Conservation (phyloP, 495 filamentous ascomycete genomes). For the Parachaetomium inaequale region DNA sequence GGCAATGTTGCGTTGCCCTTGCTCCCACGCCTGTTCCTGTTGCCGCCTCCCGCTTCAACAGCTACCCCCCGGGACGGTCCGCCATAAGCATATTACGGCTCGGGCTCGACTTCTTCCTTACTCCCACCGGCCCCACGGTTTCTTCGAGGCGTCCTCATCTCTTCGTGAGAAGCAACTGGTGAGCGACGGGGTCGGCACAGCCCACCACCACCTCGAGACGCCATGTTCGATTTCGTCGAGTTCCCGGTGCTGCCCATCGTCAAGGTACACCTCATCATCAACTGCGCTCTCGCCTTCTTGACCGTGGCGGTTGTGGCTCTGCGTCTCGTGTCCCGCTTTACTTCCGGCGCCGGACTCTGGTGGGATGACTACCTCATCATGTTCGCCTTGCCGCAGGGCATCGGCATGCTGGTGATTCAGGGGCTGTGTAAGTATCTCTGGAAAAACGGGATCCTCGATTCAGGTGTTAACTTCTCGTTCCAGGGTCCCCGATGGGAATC, state of each 20-base stretch:
- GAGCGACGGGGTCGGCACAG: neutral
- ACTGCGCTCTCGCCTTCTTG: conserved; percentile 19
- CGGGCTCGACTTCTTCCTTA: neutral
- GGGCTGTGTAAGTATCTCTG: conserved; percentile 22
- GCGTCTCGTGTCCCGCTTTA: conserved; percentile 21
- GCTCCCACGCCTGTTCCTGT: neutral
- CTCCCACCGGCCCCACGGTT: neutral
- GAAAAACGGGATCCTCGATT: too few relatives aligned
- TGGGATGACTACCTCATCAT: conserved; percentile 37
- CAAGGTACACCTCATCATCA: conserved; percentile 25
- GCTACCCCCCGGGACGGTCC: neutral
- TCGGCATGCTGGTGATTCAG: conserved; percentile 30
- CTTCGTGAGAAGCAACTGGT: neutral
- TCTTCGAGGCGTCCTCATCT: neutral
- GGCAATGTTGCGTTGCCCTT: neutral
- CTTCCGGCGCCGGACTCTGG: conserved; percentile 25
- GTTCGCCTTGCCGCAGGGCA: conserved; percentile 24
- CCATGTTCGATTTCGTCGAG: conserved; percentile 17
- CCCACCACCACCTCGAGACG: neutral
- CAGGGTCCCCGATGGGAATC: conserved; percentile 22
- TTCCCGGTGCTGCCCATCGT: conserved; percentile 18
- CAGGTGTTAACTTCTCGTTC: neutral
- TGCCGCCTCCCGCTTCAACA: neutral
- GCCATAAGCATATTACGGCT: neutral
- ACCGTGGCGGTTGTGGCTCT: conserved; percentile 17